Conservation (phyloP, 805 yeast species). For the Hanseniaspora pseudoguilliermondii region DNA sequence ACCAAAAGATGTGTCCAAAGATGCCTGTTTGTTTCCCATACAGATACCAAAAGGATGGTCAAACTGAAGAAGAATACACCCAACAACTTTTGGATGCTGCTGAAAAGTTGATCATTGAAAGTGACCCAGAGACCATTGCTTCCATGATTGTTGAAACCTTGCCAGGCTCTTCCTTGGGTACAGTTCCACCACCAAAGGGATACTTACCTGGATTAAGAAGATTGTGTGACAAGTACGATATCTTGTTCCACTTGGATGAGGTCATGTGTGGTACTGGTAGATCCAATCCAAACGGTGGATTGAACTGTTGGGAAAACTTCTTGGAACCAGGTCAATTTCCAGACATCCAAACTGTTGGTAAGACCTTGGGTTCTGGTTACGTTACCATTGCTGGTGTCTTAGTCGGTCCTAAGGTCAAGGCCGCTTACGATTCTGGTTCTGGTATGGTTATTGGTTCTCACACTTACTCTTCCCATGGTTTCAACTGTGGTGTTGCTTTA, state of each 20-base stretch:
- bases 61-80: slow-evolving; percentile 32
- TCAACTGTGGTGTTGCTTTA: slow-evolving; percentile 35
- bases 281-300: slow-evolving; percentile 31
- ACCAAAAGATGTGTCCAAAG: slow-evolving; percentile 21
- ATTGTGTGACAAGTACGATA: slow-evolving; percentile 41
- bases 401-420: slow-evolving; percentile 30
- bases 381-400: slow-evolving; percentile 38
- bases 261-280: slow-evolving; percentile 49
- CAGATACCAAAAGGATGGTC: slow-evolving; percentile 24
- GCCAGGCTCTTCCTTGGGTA: slow-evolving; percentile 37
- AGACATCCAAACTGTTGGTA: slow-evolving; percentile 38
- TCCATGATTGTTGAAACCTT: slow-evolving; percentile 36
- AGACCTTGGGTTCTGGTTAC: slow-evolving; percentile 38
- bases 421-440: slow-evolving; percentile 30
- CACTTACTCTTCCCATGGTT: slow-evolving; percentile 38
- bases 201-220: slow-evolving; percentile 36
- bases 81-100: slow-evolving; percentile 30
- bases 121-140: slow-evolving; percentile 35
- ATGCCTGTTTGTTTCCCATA: slow-evolving; percentile 29
- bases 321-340: slow-evolving; percentile 31
- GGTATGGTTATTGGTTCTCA: slow-evolving; percentile 35
- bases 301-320: slow-evolving; percentile 37
- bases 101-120: slow-evolving; percentile 32
- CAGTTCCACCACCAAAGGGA: slow-evolving; percentile 34
- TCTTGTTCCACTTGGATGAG: slow-evolving; percentile 40